Conservation (phyloP, 805 yeast genomes). For the Priceomyces melissophilus region DNA sequence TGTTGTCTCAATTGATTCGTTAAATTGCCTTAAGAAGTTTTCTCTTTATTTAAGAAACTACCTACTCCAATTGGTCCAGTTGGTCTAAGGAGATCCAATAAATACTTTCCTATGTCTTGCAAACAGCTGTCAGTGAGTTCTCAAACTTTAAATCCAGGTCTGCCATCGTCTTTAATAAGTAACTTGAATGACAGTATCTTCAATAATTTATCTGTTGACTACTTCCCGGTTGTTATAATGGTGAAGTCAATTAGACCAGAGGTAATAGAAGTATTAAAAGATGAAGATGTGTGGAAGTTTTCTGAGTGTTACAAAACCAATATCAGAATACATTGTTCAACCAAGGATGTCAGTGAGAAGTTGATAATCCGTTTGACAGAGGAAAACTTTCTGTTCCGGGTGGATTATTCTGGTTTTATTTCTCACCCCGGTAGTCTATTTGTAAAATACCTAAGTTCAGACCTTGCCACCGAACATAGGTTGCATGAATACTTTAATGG, state of each 20-base stretch:
- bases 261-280: slow-evolving; percentile 1
- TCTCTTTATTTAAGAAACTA: no score
- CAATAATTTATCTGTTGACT: slow-evolving; percentile 3
- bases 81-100: no score
- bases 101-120: no score
- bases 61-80: no score
- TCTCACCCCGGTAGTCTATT: slow-evolving; percentile 60
- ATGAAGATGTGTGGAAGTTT: slow-evolving; percentile 1
- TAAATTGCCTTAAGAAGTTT: no score
- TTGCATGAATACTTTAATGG: slow-evolving; percentile 18
- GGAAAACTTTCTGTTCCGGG: slow-evolving; percentile 1
- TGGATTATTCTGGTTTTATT: slow-evolving; percentile 29
- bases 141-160: not conserved
- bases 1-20: no score
- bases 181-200: slow-evolving; percentile 3
- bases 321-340: slow-evolving; percentile 1
- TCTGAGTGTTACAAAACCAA: slow-evolving; percentile 1
- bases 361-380: not conserved
- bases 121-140: no score
- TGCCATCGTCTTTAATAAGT: slow-evolving; percentile 1
- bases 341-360: slow-evolving; percentile 2
- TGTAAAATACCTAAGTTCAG: slow-evolving; percentile 46
- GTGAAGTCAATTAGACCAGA: slow-evolving; percentile 1
- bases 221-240: slow-evolving; percentile 2
- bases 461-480: slow-evolving; percentile 33